These are phyloP conservation scores for Tuber melanosporum DNA, from an alignment of 495 filamentous ascomycete genomes.

Conservation along the genomic window DNA sequence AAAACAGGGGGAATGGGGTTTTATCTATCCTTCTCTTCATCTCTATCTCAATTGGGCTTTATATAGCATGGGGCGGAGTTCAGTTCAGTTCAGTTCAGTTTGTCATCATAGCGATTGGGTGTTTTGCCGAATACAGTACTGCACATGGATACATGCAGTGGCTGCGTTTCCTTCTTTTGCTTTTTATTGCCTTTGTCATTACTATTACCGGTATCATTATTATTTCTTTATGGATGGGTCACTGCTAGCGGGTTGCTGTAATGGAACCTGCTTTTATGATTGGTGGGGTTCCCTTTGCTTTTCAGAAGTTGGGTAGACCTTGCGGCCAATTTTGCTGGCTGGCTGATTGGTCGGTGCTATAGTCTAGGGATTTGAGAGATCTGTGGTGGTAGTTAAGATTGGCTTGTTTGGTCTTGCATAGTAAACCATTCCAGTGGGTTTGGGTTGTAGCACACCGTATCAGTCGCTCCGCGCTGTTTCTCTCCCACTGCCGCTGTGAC, in stretches of 20 bases:
- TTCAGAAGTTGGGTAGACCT: neutral
- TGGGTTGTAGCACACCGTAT: neutral
- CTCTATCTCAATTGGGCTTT: neutral
- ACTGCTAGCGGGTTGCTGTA: neutral
- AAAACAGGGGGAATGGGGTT: neutral
- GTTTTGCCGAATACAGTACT: neutral
- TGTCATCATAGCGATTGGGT: conserved; percentile 2
- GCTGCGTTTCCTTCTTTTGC: neutral
- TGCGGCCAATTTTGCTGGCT: neutral
- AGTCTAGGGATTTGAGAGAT: neutral
- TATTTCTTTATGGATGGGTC: neutral
- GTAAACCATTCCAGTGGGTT: neutral
- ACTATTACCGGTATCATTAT: neutral
- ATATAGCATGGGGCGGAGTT: conserved; percentile 5
- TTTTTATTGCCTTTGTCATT: neutral
- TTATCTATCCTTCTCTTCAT: neutral
- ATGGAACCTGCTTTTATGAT: neutral
- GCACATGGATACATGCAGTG: conserved; percentile 1
- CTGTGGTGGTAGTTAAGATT: neutral
- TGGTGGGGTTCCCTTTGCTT: neutral
- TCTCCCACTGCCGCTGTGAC: neutral
- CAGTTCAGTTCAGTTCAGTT: neutral
- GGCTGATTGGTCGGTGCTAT: neutral
- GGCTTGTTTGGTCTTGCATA: neutral
- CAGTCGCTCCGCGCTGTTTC: neutral